Conservation (phyloP, 2,329 filamentous ascomycete species). For the Sporothrix euskadiensis region DNA sequence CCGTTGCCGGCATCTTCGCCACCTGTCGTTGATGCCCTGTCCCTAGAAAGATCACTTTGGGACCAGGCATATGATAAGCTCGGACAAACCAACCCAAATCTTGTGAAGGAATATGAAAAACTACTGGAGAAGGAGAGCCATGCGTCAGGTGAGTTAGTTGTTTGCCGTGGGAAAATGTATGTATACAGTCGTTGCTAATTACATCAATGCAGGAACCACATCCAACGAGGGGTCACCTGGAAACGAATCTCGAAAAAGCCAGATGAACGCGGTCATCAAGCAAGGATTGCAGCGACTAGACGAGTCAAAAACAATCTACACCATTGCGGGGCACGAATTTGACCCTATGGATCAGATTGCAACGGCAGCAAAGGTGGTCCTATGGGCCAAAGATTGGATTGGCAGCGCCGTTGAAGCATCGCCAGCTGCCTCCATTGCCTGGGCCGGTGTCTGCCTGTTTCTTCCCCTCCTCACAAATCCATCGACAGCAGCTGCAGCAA, state of each 20-base stretch:
- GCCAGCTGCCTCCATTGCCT: constrained; percentile 39
- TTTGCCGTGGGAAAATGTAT: neutral
- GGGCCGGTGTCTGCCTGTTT: constrained; percentile 43
- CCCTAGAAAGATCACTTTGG: neutral
- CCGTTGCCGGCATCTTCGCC: neutral
- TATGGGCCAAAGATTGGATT: constrained; percentile 36
- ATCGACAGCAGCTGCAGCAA: constrained; percentile 33
- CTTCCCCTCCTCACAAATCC: constrained; percentile 42
- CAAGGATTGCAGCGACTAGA: neutral
- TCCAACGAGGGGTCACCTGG: neutral
- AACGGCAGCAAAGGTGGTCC: constrained; percentile 31
- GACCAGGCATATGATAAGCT: neutral
- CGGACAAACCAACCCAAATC: neutral
- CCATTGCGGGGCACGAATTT: neutral
- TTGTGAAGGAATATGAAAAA: neutral
- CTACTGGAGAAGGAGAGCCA: neutral
- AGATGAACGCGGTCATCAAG: neutral
- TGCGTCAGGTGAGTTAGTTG: neutral
- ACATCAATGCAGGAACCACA: neutral
- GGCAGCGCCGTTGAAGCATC: constrained; percentile 37
- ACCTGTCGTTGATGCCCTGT: neutral
- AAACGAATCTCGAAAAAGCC: neutral
- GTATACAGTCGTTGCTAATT: neutral
- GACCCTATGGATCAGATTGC: constrained; percentile 29
- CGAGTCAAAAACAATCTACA: neutral